These are phyloP conservation scores for Hebeloma cylindrosporum DNA, from an alignment of 768 basidiomycete species.

Conservation along the genomic window DNA sequence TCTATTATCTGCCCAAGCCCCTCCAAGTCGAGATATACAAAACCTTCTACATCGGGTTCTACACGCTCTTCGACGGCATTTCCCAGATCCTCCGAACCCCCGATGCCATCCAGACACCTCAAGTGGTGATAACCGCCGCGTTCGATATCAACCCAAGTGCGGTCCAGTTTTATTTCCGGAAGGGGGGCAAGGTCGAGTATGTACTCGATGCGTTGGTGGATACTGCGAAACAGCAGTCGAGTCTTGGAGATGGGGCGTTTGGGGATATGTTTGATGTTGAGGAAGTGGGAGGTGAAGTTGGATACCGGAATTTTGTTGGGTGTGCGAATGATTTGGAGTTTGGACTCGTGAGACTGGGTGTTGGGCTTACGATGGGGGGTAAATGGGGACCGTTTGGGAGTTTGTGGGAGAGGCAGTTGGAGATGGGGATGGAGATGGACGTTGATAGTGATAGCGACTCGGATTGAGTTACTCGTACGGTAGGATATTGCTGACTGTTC, in stretches of 20 bases:
- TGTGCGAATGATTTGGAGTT: conserved; percentile 21
- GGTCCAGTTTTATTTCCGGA: conserved; percentile 7
- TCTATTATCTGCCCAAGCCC: neutral
- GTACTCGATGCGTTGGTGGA: conserved; percentile 14
- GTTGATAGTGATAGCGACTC: neutral
- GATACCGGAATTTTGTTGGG: conserved; percentile 2
- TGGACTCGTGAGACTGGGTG: conserved; percentile 12
- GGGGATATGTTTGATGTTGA: conserved; percentile 12
- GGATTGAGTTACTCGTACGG: too few relatives aligned
- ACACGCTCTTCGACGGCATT: conserved; percentile 1
- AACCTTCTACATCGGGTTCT: conserved; percentile 3
- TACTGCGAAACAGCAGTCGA: conserved; percentile 11
- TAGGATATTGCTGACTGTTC: too few relatives aligned
- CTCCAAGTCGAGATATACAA: neutral
- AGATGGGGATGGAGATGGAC: conserved; percentile 9
- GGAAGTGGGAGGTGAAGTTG: neutral
- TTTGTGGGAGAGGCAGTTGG: conserved; percentile 8
- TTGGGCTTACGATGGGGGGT: conserved; percentile 6
- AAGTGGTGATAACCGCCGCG: neutral
- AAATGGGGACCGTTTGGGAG: conserved; percentile 7
- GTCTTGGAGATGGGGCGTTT: conserved; percentile 10
- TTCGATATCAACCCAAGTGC: neutral
- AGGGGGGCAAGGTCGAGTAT: conserved; percentile 18
- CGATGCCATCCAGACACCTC: neutral
- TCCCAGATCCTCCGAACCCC: neutral